Evolutionary conservation across 2,329 filamentous ascomycete species (phyloP).

Genomic region (Ceratocystis colombiana): DNA sequence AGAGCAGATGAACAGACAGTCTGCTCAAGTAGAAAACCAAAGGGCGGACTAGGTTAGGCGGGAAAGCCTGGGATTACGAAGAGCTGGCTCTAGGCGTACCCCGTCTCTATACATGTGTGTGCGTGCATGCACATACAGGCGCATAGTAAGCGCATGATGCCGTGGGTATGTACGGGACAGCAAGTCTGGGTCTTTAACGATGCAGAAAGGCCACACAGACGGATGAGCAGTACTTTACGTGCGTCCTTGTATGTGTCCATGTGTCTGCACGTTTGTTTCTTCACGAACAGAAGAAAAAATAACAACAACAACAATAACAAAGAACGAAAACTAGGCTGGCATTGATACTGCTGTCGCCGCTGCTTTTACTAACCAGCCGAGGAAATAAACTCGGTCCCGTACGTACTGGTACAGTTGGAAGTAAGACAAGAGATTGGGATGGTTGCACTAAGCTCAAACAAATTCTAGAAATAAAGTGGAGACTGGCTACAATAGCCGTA

Average conservation of each 20-base stretch:
- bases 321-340: background rate
- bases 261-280: background rate
- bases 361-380: background rate
- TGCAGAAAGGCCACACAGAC: background rate
- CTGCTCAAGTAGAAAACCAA: background rate
- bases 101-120: background rate
- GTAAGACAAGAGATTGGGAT: slow-evolving; percentile 1
- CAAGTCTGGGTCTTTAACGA: background rate
- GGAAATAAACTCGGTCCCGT: background rate
- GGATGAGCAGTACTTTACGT: background rate
- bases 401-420: background rate
- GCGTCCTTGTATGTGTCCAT: background rate
- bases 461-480: slow-evolving; percentile 6
- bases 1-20: background rate
- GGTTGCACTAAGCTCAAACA: slow-evolving; percentile 6
- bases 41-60: background rate
- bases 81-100: background rate
- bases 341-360: background rate
- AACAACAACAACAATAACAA: too few species aligned
- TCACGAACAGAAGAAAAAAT: background rate
- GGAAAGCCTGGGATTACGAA: background rate
- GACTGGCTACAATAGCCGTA: background rate
- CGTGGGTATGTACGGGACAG: background rate
- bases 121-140: background rate
- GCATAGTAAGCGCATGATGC: slow-evolving; percentile 5